Conservation (phyloP, 2,329 filamentous ascomycete species). For the Thelonectria blattea region DNA sequence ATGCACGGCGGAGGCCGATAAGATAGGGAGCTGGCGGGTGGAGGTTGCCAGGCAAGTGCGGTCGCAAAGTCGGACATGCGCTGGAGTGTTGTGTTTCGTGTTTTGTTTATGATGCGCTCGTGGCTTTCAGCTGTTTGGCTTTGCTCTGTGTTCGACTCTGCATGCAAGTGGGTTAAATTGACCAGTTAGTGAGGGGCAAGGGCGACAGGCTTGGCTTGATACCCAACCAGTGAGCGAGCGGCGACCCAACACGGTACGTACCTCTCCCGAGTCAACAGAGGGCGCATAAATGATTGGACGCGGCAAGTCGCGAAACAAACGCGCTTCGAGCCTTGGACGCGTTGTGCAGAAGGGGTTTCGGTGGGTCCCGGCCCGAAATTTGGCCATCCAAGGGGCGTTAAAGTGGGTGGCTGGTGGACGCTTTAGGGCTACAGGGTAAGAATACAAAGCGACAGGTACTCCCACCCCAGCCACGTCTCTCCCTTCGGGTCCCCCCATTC, state of each 20-base stretch:
- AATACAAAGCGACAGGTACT: constrained; percentile 18
- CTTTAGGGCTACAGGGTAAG: constrained; percentile 35
- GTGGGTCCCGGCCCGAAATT: constrained; percentile 27
- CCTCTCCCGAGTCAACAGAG: not conserved
- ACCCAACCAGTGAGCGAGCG: not conserved
- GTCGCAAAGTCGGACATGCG: constrained; percentile 10
- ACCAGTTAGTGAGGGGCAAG: constrained; percentile 11
- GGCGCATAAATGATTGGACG: constrained; percentile 33
- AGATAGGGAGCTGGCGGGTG: constrained; percentile 3
- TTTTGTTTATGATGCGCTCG: constrained; percentile 20
- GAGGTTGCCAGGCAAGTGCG: constrained; percentile 7
- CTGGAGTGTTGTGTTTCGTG: constrained; percentile 7
- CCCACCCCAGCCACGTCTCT: constrained; percentile 38
- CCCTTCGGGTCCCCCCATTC: constrained; percentile 30
- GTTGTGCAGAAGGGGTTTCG: constrained; percentile 26
- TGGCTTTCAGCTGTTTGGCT: not conserved
- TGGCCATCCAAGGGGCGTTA: constrained; percentile 23
- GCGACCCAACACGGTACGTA: constrained; percentile 11
- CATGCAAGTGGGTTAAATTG: not conserved
- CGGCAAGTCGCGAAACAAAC: constrained; percentile 39
- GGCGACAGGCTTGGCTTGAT: not conserved
- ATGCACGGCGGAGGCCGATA: constrained; percentile 4
- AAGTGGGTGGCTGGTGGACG: constrained; percentile 36
- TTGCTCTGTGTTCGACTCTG: constrained; percentile 18
- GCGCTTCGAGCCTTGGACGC: constrained; percentile 34